A percentile compares a stretch with the other conserved stretches of the same genome.
Evolutionary conservation across 164 flowering plant species (phyloP).

Genomic region (Stephania yunnanensis): DNA sequence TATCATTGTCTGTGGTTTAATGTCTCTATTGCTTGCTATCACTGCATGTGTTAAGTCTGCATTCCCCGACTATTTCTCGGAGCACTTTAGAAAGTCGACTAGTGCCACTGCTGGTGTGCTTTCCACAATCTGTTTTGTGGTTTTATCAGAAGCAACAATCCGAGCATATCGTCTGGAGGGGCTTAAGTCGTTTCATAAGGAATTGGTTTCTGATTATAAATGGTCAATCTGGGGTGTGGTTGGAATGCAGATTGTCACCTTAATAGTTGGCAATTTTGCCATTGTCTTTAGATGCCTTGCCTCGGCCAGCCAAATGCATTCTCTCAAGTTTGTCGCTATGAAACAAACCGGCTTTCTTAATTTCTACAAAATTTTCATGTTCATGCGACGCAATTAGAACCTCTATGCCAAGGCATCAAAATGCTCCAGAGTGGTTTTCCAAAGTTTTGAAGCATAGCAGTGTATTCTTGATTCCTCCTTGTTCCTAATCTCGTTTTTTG

Average conservation of each 20-base stretch:
- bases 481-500: background rate
- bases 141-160: background rate
- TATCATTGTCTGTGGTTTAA: background rate
- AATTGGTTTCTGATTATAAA: conserved; percentile 3
- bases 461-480: background rate
- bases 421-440: background rate
- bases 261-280: background rate
- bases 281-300: conserved; percentile 1
- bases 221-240: conserved; percentile 3
- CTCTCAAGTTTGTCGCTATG: too few relatives aligned
- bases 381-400: background rate
- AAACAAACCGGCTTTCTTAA: background rate
- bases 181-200: background rate
- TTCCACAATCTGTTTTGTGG: background rate
- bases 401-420: background rate
- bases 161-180: background rate
- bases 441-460: background rate
- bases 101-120: background rate
- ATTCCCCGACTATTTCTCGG: background rate
- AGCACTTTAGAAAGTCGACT: too few relatives aligned
- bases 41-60: background rate
- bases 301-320: background rate
- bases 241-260: background rate
- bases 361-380: background rate
- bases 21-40: background rate